A percentile compares a stretch with the other conserved stretches of the same genome.
Evolutionary conservation across 2,329 filamentous ascomycete species (phyloP).

Genomic region (Colletotrichum sp.): DNA sequence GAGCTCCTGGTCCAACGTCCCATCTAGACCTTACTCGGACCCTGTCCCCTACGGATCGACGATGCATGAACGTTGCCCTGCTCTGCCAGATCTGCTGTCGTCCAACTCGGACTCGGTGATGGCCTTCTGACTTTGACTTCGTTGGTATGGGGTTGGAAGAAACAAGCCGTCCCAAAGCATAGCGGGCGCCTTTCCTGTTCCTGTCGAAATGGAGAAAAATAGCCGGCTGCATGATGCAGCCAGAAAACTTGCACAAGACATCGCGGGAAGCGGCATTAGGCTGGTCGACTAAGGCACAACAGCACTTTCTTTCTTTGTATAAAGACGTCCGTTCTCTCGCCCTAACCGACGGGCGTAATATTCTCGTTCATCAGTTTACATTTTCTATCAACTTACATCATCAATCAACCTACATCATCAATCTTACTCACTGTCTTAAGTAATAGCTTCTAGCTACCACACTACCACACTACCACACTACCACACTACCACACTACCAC

Average conservation of each 20-base stretch:
- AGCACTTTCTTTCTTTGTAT: not conserved
- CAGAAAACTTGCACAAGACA: not conserved
- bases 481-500: not conserved
- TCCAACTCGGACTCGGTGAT: not conserved
- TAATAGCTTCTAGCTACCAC: not conserved
- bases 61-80: not conserved
- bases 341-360: accelerated
- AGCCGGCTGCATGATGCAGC: not conserved
- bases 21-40: not conserved
- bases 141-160: not conserved
- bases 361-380: not conserved
- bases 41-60: not conserved
- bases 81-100: not conserved
- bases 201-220: not conserved
- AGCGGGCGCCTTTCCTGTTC: not conserved
- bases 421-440: not conserved
- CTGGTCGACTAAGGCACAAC: not conserved
- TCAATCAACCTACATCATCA: not conserved
- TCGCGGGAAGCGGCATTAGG: not conserved
- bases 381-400: not conserved
- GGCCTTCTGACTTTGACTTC: not conserved
- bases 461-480: not conserved
- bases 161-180: not conserved
- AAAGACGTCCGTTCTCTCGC: not conserved
- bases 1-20: not conserved